phyloP scores from a whole-genome alignment of 345 rosid genomes.

The Gynandropsis gynandra region DNA sequence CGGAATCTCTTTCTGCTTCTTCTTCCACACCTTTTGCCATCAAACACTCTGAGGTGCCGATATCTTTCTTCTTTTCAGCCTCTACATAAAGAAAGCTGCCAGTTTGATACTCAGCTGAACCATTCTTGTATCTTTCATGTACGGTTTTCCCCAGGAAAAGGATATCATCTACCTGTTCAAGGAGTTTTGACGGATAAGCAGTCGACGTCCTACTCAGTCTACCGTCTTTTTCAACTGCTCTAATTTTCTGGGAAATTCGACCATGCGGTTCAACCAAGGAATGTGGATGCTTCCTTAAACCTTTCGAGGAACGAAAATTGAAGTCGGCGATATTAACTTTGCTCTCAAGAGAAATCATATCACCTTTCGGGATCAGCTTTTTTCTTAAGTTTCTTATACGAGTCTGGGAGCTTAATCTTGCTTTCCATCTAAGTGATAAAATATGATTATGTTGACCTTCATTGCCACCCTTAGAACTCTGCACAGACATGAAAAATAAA shows the following conservation, averaged over 20 bases:
- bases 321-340: slow-evolving; percentile 28
- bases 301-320: slow-evolving; percentile 29
- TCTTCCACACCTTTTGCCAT: slow-evolving; percentile 26
- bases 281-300: slow-evolving; percentile 33
- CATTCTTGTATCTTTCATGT: slow-evolving; percentile 29
- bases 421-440: slow-evolving; percentile 28
- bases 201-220: slow-evolving; percentile 20
- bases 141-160: slow-evolving; percentile 31
- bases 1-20: slow-evolving; percentile 29
- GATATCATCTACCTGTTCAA: slow-evolving; percentile 30
- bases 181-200: slow-evolving; percentile 20
- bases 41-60: slow-evolving; percentile 30
- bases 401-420: slow-evolving; percentile 23
- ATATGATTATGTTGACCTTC: slow-evolving; percentile 22
- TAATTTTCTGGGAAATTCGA: slow-evolving; percentile 25
- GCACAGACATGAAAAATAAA: slow-evolving; percentile 19
- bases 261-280: slow-evolving; percentile 24
- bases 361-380: slow-evolving; percentile 23
- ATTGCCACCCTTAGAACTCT: slow-evolving; percentile 31
- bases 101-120: slow-evolving; percentile 17
- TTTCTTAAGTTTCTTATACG: slow-evolving; percentile 19
- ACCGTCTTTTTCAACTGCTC: slow-evolving; percentile 30
- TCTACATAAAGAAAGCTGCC: slow-evolving; percentile 21
- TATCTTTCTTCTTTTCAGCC: too few relatives aligned
- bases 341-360: slow-evolving; percentile 23